A percentile compares a stretch with the other conserved stretches of the same genome.
These are phyloP conservation scores for Scytalidium lignicola DNA, from an alignment of 2,329 filamentous ascomycete species.

Conservation along the genomic window DNA sequence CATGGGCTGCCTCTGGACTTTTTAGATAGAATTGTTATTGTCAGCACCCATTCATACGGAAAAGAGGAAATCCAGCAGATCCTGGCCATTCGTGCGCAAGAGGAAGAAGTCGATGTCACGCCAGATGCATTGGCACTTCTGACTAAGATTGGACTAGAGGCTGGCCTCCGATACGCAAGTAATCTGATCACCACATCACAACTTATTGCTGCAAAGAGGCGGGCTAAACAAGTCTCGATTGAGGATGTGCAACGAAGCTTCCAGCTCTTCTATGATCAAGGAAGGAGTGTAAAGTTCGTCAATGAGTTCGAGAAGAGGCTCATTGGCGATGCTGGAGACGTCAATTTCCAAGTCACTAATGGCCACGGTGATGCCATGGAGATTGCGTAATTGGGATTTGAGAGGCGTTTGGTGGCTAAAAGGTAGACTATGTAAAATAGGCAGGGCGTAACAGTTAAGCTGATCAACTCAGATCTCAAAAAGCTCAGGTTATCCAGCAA, in stretches of 20 bases:
- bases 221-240: constrained; percentile 75
- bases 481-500: neutral
- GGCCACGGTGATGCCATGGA: constrained; percentile 67
- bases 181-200: constrained; percentile 96
- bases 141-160: constrained; percentile 92
- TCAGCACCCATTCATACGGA: constrained; percentile 83
- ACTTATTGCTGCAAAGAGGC: constrained; percentile 79
- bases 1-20: constrained; percentile 95
- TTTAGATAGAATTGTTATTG: constrained; percentile 90
- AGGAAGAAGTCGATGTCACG: constrained; percentile 91
- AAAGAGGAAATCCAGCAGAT: constrained; percentile 88
- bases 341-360: constrained; percentile 60
- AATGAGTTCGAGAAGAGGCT: constrained; percentile 85
- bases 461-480: neutral
- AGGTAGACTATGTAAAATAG: neutral
- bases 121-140: constrained; percentile 86
- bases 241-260: constrained; percentile 93
- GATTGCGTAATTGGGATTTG: constrained; percentile 19
- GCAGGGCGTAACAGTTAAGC: neutral
- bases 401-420: neutral
- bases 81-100: constrained; percentile 82
- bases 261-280: constrained; percentile 87
- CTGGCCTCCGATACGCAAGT: constrained; percentile 90
- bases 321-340: constrained; percentile 79
- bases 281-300: constrained; percentile 85